Evolutionary conservation across 176 grass and related monocot species (phyloP), one percentile per base, ranked within the genome.

Genomic region (Tillandsia leiboldiana): DNA sequence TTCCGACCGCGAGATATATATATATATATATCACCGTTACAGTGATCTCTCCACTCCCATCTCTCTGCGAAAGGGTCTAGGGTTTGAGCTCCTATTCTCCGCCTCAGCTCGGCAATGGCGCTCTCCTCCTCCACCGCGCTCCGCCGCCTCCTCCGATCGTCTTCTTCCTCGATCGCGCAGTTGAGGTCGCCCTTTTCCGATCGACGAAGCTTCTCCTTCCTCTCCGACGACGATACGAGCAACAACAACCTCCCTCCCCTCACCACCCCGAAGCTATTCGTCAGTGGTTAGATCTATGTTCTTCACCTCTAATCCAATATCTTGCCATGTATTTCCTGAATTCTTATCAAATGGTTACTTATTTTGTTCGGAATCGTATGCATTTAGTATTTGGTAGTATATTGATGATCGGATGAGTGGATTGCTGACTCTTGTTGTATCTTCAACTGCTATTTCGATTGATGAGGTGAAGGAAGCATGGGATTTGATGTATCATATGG

Each of bases 221-320:
- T 83, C 66, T 78, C 80, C 23, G 76, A 78, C 69, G 83, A 74
- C 51, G 86, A 70, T 47, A 63, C 49, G 66, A 76, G 77, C 75
- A 67, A 71, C 67, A 66, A 62, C 63, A 87, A 91, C 77, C 80
- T 96, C 53, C 87, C 87, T 70, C 87, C 91, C 48, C 80, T 96
- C 75, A 89, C 85, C 72, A 80, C 81, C 26, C 82, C 92, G 63
- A 96, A 89, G 49, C 85, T 96, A 26, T 96, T 91, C 76, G 72
- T 96, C 72, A 96, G 92, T 51, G 92, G 92, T 96, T 75, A 91
- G 64, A 18, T 64, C 64, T 63, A 49, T 56, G 20, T 4, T 48
- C 53, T 72, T 22, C 13, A 13, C 15, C 20, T 69, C 66, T 69
- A 6, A 65, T 1, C 12, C 1, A 66, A 59, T 67, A 51, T 26